Base-by-base conservation (phyloP, 2,329 filamentous ascomycete species). In the Dichotomopilus funicola region DNA sequence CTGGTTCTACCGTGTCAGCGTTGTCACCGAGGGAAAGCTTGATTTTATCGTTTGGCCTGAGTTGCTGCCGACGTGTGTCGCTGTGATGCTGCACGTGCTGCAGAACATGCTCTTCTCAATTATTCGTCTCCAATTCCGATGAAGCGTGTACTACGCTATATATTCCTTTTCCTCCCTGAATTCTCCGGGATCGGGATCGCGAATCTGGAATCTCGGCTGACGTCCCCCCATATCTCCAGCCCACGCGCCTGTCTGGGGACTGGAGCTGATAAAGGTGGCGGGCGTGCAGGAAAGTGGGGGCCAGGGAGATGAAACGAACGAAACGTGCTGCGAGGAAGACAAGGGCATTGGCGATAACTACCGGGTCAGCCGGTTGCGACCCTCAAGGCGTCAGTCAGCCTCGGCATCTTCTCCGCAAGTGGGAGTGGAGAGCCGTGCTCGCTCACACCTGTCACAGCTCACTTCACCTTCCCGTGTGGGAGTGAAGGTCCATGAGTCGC, bases 91-190 rank as follows among this genome's bases (percentile, higher is more conserved):
- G 66, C 84, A 87, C 63, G 84, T 87, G 50, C 66, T 87, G 69
- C 84, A 87, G 71, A 87, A 87, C 67, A 87, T 87, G 84, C 69
- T 87, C 54, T 87, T 87, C 70, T 83, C 81, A 46, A 87, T 87
- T 63, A 80, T 86, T 38, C 77, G 83, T 60, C 70, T 87, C 64
- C 78, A 81, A 60, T 87, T 87, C 62, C 73, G 69, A 38, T 70
- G 60, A 67, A 6, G 19, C 19, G 19, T 27, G n/a, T n/a, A n/a
- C n/a, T n/a, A n/a, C n/a, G n/a, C n/a, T n/a, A n/a, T n/a, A n/a
- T 27, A 27, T 27, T 27, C 19, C 19, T 27, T 27, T 27, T 27
- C 19, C 19, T 27, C 19, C 19, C 19, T 27, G 2, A 27, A 27
- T 27, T 27, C 19, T 27, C 19, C 19, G 19, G 19, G 19, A 27